Evolutionary conservation across 2,329 filamentous ascomycete species (phyloP), one percentile per base, ranked within the genome.

Genomic region (Aspergillus novofumigatus): DNA sequence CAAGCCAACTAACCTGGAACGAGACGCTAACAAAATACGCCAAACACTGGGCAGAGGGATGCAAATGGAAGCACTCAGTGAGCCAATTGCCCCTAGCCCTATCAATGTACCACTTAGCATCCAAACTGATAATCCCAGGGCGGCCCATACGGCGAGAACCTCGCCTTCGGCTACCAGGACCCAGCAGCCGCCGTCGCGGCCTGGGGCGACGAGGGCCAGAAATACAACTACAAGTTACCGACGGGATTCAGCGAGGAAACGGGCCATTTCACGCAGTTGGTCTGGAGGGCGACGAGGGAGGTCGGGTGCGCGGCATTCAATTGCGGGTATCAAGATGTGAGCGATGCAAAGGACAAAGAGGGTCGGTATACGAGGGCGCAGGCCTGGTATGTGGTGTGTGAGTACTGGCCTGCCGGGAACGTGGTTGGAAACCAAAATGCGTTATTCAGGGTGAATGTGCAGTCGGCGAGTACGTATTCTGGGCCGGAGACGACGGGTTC

Each of bases 221-320:
- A 76, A 5, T 92, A 90, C 68, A 72, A 87, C 63, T 92, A 83
- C 69, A 61, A 67, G 2, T 68, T 80, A 1, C 81, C 81, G 0
- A 77, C 74, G 0, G 80, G 80, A 0, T 91, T 88, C 65, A 75
- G 67, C 8, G 77, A 85, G 62, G 69, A 74, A 35, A 89, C 87
- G 20, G 88, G 87, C 0, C 87, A 90, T 69, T 91, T 91, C 64
- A 88, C 87, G 1, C 87, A 90, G 76, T 71, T 91, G 6, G 87
- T 91, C 5, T 91, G 88, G 88, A 84, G 81, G 70, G 71, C 76
- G 25, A 89, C 85, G 1, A 84, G 75, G 6, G 75, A 78, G 35
- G 81, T 88, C 0, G 86, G 86, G 0, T 91, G 82, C 62, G 82
- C 71, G 26, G 71, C 72, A 44, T 67, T 72, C 17, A 64, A 76